Percentiles rank a stretch among this genome's conserved stretches.
Conservation (phyloP, 2,329 filamentous ascomycete species). For the Aspergillus viridinutans region DNA sequence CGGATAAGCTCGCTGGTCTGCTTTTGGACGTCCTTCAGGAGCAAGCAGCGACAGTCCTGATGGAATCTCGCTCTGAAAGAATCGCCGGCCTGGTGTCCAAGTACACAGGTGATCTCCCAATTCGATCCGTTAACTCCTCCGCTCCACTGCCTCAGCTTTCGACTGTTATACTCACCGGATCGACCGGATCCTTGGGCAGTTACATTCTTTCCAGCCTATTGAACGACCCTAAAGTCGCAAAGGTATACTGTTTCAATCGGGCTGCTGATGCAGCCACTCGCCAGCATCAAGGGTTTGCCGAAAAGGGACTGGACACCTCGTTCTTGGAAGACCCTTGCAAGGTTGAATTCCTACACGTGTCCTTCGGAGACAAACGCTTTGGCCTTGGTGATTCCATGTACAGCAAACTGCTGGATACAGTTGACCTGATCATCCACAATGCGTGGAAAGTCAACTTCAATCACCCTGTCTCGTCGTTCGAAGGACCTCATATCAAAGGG, state of each 20-base stretch:
- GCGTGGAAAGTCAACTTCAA: slow-evolving; percentile 33
- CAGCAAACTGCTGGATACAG: slow-evolving; percentile 6
- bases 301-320: not conserved
- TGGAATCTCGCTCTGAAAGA: too few species aligned
- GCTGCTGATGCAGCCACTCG: not conserved
- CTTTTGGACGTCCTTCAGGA: too few species aligned
- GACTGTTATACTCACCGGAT: slow-evolving; percentile 3
- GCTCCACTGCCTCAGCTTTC: too few species aligned
- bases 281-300: not conserved
- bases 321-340: not conserved
- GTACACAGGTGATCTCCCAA: too few species aligned
- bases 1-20: too few species aligned
- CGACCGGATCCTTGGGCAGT: slow-evolving; percentile 2
- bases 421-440: slow-evolving; percentile 26
- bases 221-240: not conserved
- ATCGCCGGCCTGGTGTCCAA: too few species aligned
- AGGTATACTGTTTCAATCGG: slow-evolving; percentile 6
- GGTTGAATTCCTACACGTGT: not conserved
- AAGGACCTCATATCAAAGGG: slow-evolving; percentile 13
- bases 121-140: too few species aligned
- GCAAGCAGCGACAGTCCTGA: too few species aligned
- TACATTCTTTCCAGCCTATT: slow-evolving; percentile 1
- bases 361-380: not conserved
- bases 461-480: slow-evolving; percentile 21
- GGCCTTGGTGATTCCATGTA: slow-evolving; percentile 3